These are phyloP conservation scores for Ceratorhiza oryzae-sativae DNA, from an alignment of 1,284 basidiomycete species.

Conservation along the genomic window DNA sequence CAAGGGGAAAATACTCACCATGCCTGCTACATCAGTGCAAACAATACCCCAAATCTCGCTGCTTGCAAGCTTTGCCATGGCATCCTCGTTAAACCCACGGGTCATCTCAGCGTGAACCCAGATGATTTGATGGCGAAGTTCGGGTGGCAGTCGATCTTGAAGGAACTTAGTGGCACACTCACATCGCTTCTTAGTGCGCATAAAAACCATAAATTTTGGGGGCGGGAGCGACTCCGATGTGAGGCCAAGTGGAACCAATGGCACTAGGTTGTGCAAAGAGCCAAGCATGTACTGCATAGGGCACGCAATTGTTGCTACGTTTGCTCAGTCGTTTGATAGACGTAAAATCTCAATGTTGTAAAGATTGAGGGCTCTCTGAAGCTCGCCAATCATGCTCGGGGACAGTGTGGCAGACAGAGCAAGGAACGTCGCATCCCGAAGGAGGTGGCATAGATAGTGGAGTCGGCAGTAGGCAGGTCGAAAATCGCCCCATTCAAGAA, in stretches of 20 bases:
- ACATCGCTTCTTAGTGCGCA: background rate
- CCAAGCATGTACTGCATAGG: background rate
- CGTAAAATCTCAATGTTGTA: background rate
- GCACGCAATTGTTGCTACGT: background rate
- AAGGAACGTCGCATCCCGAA: background rate
- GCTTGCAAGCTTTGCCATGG: background rate
- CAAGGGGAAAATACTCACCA: background rate
- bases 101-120: slow-evolving; percentile 27
- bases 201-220: slow-evolving; percentile 4
- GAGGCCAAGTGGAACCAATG: background rate
- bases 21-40: slow-evolving; percentile 23
- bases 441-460: background rate
- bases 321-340: slow-evolving; percentile 15
- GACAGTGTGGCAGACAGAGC: slow-evolving; percentile 17
- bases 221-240: background rate
- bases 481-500: slow-evolving; percentile 11
- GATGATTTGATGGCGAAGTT: background rate
- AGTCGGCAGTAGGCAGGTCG: background rate
- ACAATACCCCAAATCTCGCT: slow-evolving; percentile 4
- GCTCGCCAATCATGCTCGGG: background rate
- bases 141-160: background rate
- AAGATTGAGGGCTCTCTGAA: background rate
- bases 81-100: background rate
- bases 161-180: background rate
- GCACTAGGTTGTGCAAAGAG: slow-evolving; percentile 1